These are phyloP conservation scores for Claviceps sp. DNA, from an alignment of 2,329 filamentous ascomycete species.

Conservation along the genomic window DNA sequence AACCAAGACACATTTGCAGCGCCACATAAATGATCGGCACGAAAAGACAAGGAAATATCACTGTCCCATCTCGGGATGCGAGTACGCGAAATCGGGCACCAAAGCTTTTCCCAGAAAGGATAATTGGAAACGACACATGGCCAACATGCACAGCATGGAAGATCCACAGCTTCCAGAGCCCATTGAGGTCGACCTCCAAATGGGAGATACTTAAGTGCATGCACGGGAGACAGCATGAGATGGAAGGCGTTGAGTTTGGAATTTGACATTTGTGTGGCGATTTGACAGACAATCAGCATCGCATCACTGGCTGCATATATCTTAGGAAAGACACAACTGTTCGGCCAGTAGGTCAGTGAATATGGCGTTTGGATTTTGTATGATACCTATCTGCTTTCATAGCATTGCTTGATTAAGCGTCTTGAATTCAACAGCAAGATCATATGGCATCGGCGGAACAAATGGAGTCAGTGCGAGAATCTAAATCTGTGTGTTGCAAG, in stretches of 20 bases:
- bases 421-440: neutral
- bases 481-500: neutral
- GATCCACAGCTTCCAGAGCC: slow-evolving; percentile 26
- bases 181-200: slow-evolving; percentile 26
- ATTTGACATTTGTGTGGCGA: neutral
- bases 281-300: neutral
- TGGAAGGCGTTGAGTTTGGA: slow-evolving; percentile 17
- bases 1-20: slow-evolving; percentile 48
- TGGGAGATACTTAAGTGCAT: slow-evolving; percentile 10
- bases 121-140: slow-evolving; percentile 50
- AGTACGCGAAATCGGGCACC: slow-evolving; percentile 42
- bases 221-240: no score
- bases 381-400: neutral
- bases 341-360: neutral
- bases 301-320: neutral
- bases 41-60: slow-evolving; percentile 47
- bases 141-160: slow-evolving; percentile 41
- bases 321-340: neutral
- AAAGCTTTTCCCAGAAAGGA: slow-evolving; percentile 49
- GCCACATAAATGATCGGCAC: slow-evolving; percentile 49
- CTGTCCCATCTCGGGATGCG: slow-evolving; percentile 39
- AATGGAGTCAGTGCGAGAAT: neutral
- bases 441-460: neutral
- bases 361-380: neutral
- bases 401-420: no score